These are phyloP conservation scores for Fusarium sp. DNA, from an alignment of 2,329 filamentous ascomycete genomes.

Conservation along the genomic window DNA sequence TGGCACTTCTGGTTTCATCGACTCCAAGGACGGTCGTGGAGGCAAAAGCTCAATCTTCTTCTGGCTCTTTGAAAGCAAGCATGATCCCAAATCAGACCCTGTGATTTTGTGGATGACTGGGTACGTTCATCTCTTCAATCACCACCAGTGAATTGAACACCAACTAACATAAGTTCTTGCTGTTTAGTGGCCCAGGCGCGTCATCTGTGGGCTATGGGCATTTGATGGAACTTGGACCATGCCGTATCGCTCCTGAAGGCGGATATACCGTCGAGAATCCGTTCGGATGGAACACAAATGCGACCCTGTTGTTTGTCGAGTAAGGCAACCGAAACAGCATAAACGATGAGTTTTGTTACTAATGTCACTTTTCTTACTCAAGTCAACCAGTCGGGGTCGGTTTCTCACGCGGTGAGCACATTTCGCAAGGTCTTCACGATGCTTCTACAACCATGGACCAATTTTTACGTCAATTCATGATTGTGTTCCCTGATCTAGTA, in stretches of 20 bases:
- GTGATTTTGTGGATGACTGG: slow-evolving; percentile 18
- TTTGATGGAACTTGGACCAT: slow-evolving; percentile 17
- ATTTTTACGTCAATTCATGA: slow-evolving; percentile 9
- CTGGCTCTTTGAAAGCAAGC: slow-evolving; percentile 11
- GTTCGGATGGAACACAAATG: slow-evolving; percentile 16
- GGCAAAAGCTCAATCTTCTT: neutral
- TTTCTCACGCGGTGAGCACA: neutral
- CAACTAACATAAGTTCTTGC: neutral
- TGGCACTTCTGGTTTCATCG: slow-evolving; percentile 1
- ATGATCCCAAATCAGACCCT: slow-evolving; percentile 2
- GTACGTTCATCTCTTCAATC: neutral
- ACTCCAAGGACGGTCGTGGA: neutral
- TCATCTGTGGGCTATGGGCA: slow-evolving; percentile 9
- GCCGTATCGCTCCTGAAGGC: slow-evolving; percentile 11
- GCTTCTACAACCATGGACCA: slow-evolving; percentile 5
- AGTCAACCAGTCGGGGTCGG: neutral
- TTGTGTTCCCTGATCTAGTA: neutral
- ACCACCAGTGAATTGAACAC: neutral
- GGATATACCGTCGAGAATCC: slow-evolving; percentile 12
- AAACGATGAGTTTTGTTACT: neutral
- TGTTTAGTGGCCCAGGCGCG: slow-evolving; percentile 1
- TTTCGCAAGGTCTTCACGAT: neutral
- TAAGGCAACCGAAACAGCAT: too few species aligned
- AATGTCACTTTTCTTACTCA: neutral
- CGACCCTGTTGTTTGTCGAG: slow-evolving; percentile 16